phyloP scores from a whole-genome alignment of 768 basidiomycete species.

The Tylopilus rubrobrunneus region DNA sequence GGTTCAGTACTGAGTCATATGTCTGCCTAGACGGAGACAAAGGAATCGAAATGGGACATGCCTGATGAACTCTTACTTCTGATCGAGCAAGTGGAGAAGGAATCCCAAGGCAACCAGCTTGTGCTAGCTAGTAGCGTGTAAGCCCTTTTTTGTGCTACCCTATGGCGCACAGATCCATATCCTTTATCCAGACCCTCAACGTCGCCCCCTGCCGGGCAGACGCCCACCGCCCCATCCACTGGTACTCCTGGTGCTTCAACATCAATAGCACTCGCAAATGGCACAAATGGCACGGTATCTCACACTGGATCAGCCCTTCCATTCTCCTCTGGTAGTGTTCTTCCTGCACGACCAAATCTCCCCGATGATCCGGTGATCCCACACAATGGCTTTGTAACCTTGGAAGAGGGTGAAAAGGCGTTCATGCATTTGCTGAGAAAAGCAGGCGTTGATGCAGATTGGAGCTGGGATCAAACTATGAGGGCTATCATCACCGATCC shows the following conservation, averaged over 20 bases:
- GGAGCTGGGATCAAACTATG: slow-evolving; percentile 99
- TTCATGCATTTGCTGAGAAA: slow-evolving; percentile 88
- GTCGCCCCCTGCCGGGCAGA: slow-evolving; percentile 42
- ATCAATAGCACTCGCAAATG: slow-evolving; percentile 45
- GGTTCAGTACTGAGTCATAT: neutral
- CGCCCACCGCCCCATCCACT: slow-evolving; percentile 40
- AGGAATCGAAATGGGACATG: slow-evolving; percentile 98
- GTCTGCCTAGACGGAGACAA: slow-evolving; percentile 62
- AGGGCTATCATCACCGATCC: slow-evolving; percentile 98
- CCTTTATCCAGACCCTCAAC: slow-evolving; percentile 24
- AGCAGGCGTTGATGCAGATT: slow-evolving; percentile 84
- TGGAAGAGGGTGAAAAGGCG: slow-evolving; percentile 91
- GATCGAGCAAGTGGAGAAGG: slow-evolving; percentile 82
- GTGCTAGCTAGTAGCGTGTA: slow-evolving; percentile 32
- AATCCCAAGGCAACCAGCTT: slow-evolving; percentile 41
- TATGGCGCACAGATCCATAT: slow-evolving; percentile 4
- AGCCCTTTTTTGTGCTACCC: neutral
- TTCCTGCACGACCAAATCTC: slow-evolving; percentile 73
- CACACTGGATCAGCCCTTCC: slow-evolving; percentile 58
- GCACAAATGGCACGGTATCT: slow-evolving; percentile 40
- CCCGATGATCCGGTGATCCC: slow-evolving; percentile 88
- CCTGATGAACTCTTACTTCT: slow-evolving; percentile 87
- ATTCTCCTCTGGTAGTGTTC: slow-evolving; percentile 52
- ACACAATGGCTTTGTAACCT: slow-evolving; percentile 81
- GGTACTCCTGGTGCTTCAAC: slow-evolving; percentile 36